phyloP scores from a whole-genome alignment of 805 yeast species.

The Kurtzmaniella cleridarum region DNA sequence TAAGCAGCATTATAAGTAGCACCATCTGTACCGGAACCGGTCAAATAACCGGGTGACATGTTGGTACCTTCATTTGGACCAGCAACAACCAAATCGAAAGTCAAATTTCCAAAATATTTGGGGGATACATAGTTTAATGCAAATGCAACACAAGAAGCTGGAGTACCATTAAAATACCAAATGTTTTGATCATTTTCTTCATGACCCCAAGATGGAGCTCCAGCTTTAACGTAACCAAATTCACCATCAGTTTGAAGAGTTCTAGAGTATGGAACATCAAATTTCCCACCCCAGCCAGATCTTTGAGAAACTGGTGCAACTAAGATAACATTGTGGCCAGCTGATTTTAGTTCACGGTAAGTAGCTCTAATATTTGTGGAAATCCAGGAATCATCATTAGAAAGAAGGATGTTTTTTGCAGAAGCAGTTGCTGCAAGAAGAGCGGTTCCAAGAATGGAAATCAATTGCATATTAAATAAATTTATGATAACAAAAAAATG shows the following conservation, averaged over 20 bases:
- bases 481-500: no score
- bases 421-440: slow-evolving; percentile 1
- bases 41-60: slow-evolving; percentile 36
- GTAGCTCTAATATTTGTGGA: slow-evolving; percentile 53
- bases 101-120: slow-evolving; percentile 34
- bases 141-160: slow-evolving; percentile 47
- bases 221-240: slow-evolving; percentile 35
- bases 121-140: slow-evolving; percentile 46
- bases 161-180: slow-evolving; percentile 56
- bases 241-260: slow-evolving; percentile 35
- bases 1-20: slow-evolving; percentile 43
- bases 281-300: slow-evolving; percentile 48
- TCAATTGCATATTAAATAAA: not conserved
- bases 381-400: slow-evolving; percentile 57
- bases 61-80: slow-evolving; percentile 54
- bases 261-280: slow-evolving; percentile 27
- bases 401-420: slow-evolving; percentile 36
- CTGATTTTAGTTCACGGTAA: slow-evolving; percentile 41
- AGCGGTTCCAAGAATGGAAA: not conserved
- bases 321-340: slow-evolving; percentile 40
- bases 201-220: slow-evolving; percentile 47
- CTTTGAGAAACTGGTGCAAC: slow-evolving; percentile 43
- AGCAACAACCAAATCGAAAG: slow-evolving; percentile 44
- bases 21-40: slow-evolving; percentile 49
- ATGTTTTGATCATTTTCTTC: slow-evolving; percentile 27